Evolutionary conservation across 495 filamentous ascomycete genomes (phyloP).

Genomic region (Chaetomium tenue): DNA sequence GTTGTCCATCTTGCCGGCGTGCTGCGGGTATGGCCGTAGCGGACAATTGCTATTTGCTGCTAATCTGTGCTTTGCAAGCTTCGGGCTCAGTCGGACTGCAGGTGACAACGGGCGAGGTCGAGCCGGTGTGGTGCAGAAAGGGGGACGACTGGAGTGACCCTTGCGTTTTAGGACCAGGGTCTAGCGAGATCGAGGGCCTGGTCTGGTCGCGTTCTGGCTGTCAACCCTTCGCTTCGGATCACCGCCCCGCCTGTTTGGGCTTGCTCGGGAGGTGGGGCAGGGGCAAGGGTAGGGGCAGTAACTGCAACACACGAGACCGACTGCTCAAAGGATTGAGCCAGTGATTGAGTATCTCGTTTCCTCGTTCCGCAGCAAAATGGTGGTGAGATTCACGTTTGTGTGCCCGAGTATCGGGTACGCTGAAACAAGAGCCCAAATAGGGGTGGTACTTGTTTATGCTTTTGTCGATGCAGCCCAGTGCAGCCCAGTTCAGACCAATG

Average conservation of each 20-base stretch:
- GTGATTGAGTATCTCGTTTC: background rate
- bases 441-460: background rate
- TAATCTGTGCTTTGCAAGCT: constrained; percentile 1
- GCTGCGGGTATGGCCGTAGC: constrained; percentile 7
- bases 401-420: background rate
- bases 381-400: background rate
- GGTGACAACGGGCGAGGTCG: constrained; percentile 16
- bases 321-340: background rate
- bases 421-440: background rate
- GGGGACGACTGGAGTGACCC: constrained; percentile 20
- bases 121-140: constrained; percentile 19
- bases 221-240: constrained; percentile 4
- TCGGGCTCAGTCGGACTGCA: constrained; percentile 2
- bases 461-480: background rate
- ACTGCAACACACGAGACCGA: constrained; percentile 4
- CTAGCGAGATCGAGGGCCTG: constrained; percentile 17
- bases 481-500: background rate
- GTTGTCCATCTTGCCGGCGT: constrained; percentile 46
- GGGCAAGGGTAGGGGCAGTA: background rate
- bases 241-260: constrained; percentile 13
- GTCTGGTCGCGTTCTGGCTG: constrained; percentile 13
- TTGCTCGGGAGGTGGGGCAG: constrained; percentile 14
- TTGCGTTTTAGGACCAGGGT: constrained; percentile 29
- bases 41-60: constrained; percentile 14
- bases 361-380: background rate